Conservation (phyloP, 2,329 filamentous ascomycete genomes). For the Parascedosporium putredinis region DNA sequence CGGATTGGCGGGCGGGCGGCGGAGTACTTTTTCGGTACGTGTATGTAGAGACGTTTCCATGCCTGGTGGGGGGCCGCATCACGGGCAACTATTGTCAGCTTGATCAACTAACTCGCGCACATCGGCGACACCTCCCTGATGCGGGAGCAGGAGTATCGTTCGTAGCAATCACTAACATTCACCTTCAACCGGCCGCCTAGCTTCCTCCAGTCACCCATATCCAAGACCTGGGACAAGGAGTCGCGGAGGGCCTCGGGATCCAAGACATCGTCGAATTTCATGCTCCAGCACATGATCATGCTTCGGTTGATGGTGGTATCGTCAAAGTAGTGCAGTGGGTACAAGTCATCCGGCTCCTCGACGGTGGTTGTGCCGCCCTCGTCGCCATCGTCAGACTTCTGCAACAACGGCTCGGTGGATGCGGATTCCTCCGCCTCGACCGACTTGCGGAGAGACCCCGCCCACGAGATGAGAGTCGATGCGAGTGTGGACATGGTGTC, state of each 20-base stretch:
- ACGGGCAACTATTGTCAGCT: neutral
- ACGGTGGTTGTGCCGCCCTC: too few relatives aligned
- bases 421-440: too few relatives aligned
- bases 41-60: neutral
- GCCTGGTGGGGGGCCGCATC: too few relatives aligned
- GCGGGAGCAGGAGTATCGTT: too few relatives aligned
- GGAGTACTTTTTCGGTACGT: neutral
- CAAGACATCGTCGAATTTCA: slow-evolving; percentile 1
- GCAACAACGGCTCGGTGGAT: too few relatives aligned
- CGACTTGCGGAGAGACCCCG: too few relatives aligned
- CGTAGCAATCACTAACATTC: too few relatives aligned
- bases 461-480: too few relatives aligned
- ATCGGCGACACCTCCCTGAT: too few relatives aligned
- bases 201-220: slow-evolving; percentile 2
- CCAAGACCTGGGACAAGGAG: neutral
- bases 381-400: too few relatives aligned
- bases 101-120: neutral
- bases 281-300: slow-evolving; percentile 3
- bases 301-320: neutral
- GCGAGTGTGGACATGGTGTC: too few relatives aligned
- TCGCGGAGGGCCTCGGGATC: neutral
- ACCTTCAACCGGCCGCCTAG: neutral
- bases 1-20: neutral
- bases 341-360: neutral
- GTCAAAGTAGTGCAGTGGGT: slow-evolving; percentile 3